These are phyloP conservation scores for Malassezia slooffiae DNA, from an alignment of 1,284 basidiomycete genomes.

Conservation along the genomic window DNA sequence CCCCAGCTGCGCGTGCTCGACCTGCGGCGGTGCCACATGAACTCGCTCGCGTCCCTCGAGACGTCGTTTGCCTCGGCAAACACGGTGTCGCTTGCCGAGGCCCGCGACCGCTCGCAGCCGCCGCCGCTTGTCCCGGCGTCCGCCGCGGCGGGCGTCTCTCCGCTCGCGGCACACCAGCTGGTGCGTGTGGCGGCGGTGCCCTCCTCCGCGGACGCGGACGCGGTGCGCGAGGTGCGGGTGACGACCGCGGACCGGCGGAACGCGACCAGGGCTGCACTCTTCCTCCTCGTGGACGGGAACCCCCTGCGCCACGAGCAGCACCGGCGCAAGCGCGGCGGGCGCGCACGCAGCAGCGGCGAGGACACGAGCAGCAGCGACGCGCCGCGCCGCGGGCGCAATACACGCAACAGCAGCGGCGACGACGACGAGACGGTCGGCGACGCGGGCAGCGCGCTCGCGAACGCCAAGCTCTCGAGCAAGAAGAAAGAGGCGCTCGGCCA, in stretches of 20 bases:
- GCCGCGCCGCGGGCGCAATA: conserved; percentile 3
- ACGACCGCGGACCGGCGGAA: neutral
- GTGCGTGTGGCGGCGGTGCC: conserved; percentile 23
- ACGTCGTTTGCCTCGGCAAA: conserved; percentile 22
- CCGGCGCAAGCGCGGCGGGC: conserved; percentile 30
- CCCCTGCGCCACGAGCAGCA: conserved; percentile 27
- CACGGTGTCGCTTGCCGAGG: conserved; percentile 9
- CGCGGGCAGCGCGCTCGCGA: conserved; percentile 35
- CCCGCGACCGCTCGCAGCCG: conserved; percentile 1
- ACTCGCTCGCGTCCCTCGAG: conserved; percentile 26
- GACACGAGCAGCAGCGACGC: conserved; percentile 16
- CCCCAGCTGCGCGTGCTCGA: conserved; percentile 21
- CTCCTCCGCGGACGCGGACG: conserved; percentile 11
- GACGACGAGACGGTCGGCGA: conserved; percentile 20
- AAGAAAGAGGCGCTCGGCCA: conserved; percentile 68
- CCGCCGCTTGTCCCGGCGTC: neutral
- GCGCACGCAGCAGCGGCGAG: conserved; percentile 11
- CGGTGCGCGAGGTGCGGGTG: neutral
- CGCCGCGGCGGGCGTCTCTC: neutral
- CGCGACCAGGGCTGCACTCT: conserved; percentile 15
- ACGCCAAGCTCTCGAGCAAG: conserved; percentile 42
- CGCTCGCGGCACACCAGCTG: conserved; percentile 20
- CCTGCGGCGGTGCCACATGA: conserved; percentile 30
- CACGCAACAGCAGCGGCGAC: conserved; percentile 8
- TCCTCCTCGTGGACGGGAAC: conserved; percentile 26